These are phyloP conservation scores for Geotrichum armillariae DNA, from an alignment of 1,139 yeast species.

Conservation along the genomic window DNA sequence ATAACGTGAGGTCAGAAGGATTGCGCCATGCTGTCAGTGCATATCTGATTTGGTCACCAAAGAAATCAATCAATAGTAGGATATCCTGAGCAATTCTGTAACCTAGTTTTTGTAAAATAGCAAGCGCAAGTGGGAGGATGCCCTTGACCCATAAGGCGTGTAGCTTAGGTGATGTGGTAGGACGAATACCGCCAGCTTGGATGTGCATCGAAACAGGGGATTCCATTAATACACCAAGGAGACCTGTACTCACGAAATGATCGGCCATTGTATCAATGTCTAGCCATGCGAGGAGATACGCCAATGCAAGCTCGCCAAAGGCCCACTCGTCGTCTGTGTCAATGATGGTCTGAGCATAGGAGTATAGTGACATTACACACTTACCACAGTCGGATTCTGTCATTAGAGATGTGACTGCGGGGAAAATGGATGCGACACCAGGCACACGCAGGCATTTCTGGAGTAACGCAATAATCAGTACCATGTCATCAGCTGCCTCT, in stretches of 20 bases:
- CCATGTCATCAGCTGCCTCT: slow-evolving; percentile 61
- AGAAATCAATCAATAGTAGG: slow-evolving; percentile 61
- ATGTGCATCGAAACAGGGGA: slow-evolving; percentile 69
- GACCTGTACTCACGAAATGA: slow-evolving; percentile 60
- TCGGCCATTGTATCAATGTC: slow-evolving; percentile 65
- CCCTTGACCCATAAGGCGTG: slow-evolving; percentile 85
- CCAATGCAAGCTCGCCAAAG: slow-evolving; percentile 71
- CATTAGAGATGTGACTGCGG: slow-evolving; percentile 54
- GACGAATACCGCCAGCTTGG: slow-evolving; percentile 62
- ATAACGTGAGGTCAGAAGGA: slow-evolving; percentile 60
- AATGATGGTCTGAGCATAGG: slow-evolving; percentile 53
- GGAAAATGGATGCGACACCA: slow-evolving; percentile 50
- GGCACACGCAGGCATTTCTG: slow-evolving; percentile 56
- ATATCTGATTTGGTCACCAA: slow-evolving; percentile 59
- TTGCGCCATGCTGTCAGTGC: slow-evolving; percentile 72
- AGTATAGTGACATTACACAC: slow-evolving; percentile 62
- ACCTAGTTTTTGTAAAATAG: slow-evolving; percentile 63
- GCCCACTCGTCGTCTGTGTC: slow-evolving; percentile 51
- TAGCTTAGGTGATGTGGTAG: slow-evolving; percentile 52
- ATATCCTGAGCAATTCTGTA: slow-evolving; percentile 63
- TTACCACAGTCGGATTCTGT: slow-evolving; percentile 61
- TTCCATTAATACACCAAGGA: slow-evolving; percentile 69
- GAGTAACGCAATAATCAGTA: slow-evolving; percentile 61
- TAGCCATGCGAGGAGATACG: slow-evolving; percentile 69
- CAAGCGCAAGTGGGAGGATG: slow-evolving; percentile 64